phyloP scores from a whole-genome alignment of 768 basidiomycete genomes.

The Crepidotus variabilis region DNA sequence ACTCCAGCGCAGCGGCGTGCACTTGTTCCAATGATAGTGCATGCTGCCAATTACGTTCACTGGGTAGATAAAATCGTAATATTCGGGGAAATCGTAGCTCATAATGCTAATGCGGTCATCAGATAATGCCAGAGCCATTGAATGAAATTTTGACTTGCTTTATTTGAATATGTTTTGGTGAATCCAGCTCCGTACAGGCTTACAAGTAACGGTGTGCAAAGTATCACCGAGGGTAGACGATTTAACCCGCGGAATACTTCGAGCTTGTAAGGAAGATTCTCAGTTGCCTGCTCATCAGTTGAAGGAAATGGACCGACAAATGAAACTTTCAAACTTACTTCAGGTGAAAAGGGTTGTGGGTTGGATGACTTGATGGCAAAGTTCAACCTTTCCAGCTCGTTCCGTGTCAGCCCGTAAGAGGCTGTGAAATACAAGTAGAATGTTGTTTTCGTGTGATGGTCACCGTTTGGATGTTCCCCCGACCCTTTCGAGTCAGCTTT shows the following conservation, averaged over 20 bases:
- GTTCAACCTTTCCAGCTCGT: constrained; percentile 69
- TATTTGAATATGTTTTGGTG: constrained; percentile 56
- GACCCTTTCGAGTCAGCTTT: constrained; percentile 31
- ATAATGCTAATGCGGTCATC: constrained; percentile 51
- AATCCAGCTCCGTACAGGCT: constrained; percentile 85
- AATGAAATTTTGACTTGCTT: constrained; percentile 34
- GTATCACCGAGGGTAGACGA: constrained; percentile 50
- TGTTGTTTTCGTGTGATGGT: constrained; percentile 48
- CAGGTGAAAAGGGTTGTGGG: constrained; percentile 25
- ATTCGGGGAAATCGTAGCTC: constrained; percentile 83
- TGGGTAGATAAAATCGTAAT: constrained; percentile 57
- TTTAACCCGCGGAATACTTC: constrained; percentile 42
- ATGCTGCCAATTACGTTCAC: constrained; percentile 66
- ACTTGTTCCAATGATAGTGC: constrained; percentile 45
- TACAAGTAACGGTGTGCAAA: constrained; percentile 59
- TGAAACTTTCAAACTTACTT: constrained; percentile 4
- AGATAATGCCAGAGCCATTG: constrained; percentile 3
- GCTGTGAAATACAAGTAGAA: constrained; percentile 73
- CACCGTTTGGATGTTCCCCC: background rate
- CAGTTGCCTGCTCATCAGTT: constrained; percentile 12
- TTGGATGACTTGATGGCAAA: constrained; percentile 53
- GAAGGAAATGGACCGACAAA: background rate
- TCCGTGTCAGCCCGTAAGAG: constrained; percentile 70
- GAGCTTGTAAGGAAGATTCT: constrained; percentile 52
- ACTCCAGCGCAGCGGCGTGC: constrained; percentile 50